Base-by-base conservation (phyloP, 139 green algal species). In the Chlorokybus atmophyticus region DNA sequence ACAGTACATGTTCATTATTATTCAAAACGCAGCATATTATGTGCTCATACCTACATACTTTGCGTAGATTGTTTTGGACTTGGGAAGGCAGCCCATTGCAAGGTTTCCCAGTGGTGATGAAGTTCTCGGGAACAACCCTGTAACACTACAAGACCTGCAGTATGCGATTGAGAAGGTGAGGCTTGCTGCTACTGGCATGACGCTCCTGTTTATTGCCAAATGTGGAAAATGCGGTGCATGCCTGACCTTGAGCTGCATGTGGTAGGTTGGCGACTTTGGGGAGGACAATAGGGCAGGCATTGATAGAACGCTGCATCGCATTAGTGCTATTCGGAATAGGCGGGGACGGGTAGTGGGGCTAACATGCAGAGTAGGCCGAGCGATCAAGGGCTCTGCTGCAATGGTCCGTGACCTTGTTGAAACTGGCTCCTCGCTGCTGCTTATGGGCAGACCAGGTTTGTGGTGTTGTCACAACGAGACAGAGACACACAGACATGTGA, bases 241-340 rank as follows among this genome's bases (percentile, higher is more conserved):
- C n/a, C n/a, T n/a, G n/a, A n/a, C n/a, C n/a, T n/a, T n/a, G n/a
- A n/a, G n/a, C n/a, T n/a, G n/a, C n/a, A n/a, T n/a, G n/a, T n/a
- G n/a, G 30, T 32, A 68, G 63, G 63, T 71, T 0, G 84, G 82
- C 1, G 78, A 85, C 5, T 94, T 96, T 70, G 84, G 82, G 17
- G 77, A 55, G 0, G 88, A 96, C 78, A 95, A 95, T 55, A 74
- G 85, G 19, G 85, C 89, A 4, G 90, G 90, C 35, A 93, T 97
- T 40, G 80, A 94, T 56, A 64, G 82, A 35, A 95, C 87, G 27
- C 72, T 95, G 64, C 87, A 95, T 71, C 81, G 87, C 60, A 90
- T 97, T 67, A 84, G 62, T 64, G 83, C 75, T 67, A 90, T 97
- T 40, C 71, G 78, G 7, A 87, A 87, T 66, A 55, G 85, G 5